Conservation (phyloP, 805 yeast species). For the Lipomyces mesembrius region DNA sequence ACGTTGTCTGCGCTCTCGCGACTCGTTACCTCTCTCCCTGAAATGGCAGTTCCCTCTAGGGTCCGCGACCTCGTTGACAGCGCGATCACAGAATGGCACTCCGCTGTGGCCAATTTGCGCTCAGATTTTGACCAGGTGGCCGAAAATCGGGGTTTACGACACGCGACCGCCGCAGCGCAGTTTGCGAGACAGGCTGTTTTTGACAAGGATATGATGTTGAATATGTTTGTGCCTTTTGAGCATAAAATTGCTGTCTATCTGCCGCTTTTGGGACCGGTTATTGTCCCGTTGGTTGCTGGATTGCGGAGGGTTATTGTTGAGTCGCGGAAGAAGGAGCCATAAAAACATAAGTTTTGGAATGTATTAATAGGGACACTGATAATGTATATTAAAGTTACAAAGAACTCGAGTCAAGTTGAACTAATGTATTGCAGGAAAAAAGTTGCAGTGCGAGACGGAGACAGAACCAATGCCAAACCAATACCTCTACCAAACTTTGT, state of each 20-base stretch:
- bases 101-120: conserved; percentile 45
- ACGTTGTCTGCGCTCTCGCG: conserved; percentile 74
- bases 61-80: conserved; percentile 62
- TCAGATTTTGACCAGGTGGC: not conserved
- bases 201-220: conserved; percentile 93
- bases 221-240: conserved; percentile 91
- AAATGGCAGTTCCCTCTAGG: conserved; percentile 80
- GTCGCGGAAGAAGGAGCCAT: conserved; percentile 5
- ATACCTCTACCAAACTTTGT: not conserved
- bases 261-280: conserved; percentile 86
- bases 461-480: not conserved
- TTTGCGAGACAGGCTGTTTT: conserved; percentile 81
- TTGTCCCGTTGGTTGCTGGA: conserved; percentile 58
- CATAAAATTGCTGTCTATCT: conserved; percentile 92
- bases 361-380: not conserved
- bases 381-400: not conserved
- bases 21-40: conserved; percentile 67
- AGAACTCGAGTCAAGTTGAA: not conserved
- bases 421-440: not conserved
- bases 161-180: conserved; percentile 59
- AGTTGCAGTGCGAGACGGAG: not conserved
- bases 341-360: not conserved
- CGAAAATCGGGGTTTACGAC: conserved; percentile 15
- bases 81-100: conserved; percentile 54
- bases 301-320: conserved; percentile 42